Percentiles rank a stretch among this genome's conserved stretches.
Conservation (phyloP, 805 yeast genomes). For the Ogataea methanolica region DNA sequence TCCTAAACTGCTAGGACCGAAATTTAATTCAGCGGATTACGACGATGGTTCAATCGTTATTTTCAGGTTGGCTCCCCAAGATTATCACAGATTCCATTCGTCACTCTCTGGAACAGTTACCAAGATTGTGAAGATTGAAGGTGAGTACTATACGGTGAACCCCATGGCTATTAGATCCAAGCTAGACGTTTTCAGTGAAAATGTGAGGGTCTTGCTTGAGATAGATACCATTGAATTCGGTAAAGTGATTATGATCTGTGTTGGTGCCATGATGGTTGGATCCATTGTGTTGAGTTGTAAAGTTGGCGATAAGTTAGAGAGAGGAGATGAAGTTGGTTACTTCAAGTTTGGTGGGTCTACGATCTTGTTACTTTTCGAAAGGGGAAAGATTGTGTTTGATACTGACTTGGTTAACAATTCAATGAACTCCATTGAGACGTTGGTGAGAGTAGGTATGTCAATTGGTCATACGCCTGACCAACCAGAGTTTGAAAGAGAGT, state of each 20-base stretch:
- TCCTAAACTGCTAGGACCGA: conserved; percentile 38
- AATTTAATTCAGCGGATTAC: conserved; percentile 38
- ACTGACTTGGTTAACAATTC: conserved; percentile 71
- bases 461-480: conserved; percentile 66
- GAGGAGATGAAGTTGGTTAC: conserved; percentile 88
- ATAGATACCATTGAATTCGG: conserved; percentile 78
- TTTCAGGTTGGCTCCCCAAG: conserved; percentile 94
- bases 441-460: conserved; percentile 87
- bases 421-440: conserved; percentile 65
- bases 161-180: conserved; percentile 94
- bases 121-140: conserved; percentile 64
- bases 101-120: conserved; percentile 78
- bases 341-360: conserved; percentile 98
- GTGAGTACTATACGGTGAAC: conserved; percentile 92
- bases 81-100: conserved; percentile 88
- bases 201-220: conserved; percentile 73
- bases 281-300: conserved; percentile 69
- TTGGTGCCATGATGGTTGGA: conserved; percentile 99
- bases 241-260: conserved; percentile 66
- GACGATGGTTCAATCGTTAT: conserved; percentile 62
- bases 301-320: conserved; percentile 50
- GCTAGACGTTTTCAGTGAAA: conserved; percentile 90
- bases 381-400: conserved; percentile 54
- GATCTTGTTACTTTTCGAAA: conserved; percentile 59
- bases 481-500: conserved; percentile 42